phyloP scores from a whole-genome alignment of 2,329 filamentous ascomycete genomes.

The Epichloe hybrida region DNA sequence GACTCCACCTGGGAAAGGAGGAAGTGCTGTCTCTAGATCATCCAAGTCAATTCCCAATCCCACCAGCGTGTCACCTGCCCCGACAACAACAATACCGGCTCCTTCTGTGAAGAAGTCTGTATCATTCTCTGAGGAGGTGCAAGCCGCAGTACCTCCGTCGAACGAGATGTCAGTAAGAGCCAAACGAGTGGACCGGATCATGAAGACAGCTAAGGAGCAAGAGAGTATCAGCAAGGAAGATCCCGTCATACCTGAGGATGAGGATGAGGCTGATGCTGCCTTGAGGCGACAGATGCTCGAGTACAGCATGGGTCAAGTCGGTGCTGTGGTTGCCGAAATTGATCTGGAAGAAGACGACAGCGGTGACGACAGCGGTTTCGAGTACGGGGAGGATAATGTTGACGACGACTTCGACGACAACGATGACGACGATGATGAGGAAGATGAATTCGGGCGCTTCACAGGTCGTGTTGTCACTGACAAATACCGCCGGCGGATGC shows the following conservation, averaged over 20 bases:
- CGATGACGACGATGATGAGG: constrained; percentile 46
- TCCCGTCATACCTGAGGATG: constrained; percentile 53
- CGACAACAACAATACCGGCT: not conserved
- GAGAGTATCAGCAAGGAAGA: constrained; percentile 31
- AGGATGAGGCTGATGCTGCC: constrained; percentile 66
- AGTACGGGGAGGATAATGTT: constrained; percentile 35
- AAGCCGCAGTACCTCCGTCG: constrained; percentile 14
- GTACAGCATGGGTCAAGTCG: constrained; percentile 80
- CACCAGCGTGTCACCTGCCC: not conserved
- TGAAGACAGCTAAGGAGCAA: constrained; percentile 41
- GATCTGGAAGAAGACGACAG: constrained; percentile 59
- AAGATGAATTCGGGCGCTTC: constrained; percentile 65
- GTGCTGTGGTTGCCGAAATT: constrained; percentile 83
- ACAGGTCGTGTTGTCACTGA: constrained; percentile 54
- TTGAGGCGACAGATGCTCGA: constrained; percentile 79
- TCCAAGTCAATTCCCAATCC: not conserved
- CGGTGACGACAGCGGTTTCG: constrained; percentile 39
- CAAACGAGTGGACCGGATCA: constrained; percentile 39
- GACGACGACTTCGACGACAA: constrained; percentile 39
- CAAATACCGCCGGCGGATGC: constrained; percentile 71
- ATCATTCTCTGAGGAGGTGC: constrained; percentile 45
- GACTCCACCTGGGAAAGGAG: not conserved
- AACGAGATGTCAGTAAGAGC: constrained; percentile 26
- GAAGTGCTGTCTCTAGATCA: not conserved
- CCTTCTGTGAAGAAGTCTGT: constrained; percentile 39